A percentile compares a stretch with the other conserved stretches of the same genome.
Evolutionary conservation across 257 asterid genomes (phyloP).

Genomic region (Petunia axillaris): DNA sequence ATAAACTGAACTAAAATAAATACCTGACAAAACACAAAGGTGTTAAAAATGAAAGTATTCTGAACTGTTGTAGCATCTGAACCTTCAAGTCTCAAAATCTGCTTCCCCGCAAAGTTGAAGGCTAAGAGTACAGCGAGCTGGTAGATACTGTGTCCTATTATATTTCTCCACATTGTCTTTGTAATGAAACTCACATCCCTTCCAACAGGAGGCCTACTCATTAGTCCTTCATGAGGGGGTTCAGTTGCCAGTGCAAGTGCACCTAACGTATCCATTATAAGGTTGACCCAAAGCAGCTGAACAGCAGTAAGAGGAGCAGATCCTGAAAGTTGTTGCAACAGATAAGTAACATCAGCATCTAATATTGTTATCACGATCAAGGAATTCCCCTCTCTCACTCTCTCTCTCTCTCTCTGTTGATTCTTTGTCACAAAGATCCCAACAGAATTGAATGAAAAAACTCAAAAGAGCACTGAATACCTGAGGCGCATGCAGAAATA

Average conservation of each 20-base stretch:
- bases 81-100: slow-evolving; percentile 62
- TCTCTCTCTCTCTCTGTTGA: neutral
- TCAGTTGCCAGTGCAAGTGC: slow-evolving; percentile 99
- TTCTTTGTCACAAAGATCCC: neutral
- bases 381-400: neutral
- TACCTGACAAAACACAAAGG: slow-evolving; percentile 99
- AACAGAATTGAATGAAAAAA: neutral
- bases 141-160: slow-evolving; percentile 87
- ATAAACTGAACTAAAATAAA: neutral
- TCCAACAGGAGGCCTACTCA: slow-evolving; percentile 83
- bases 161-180: slow-evolving; percentile 90
- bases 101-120: slow-evolving; percentile 73
- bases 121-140: slow-evolving; percentile 74
- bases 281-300: slow-evolving; percentile 98
- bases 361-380: neutral
- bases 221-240: slow-evolving; percentile 90
- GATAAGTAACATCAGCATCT: neutral
- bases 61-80: slow-evolving; percentile 63
- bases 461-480: slow-evolving; percentile 33
- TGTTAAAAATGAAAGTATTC: slow-evolving; percentile 94
- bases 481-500: slow-evolving; percentile 82
- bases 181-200: slow-evolving; percentile 80
- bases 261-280: slow-evolving; percentile 98
- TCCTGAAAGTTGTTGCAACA: slow-evolving; percentile 50
- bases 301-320: slow-evolving; percentile 99